These are phyloP conservation scores for Ensete glaucum DNA, from an alignment of 176 grass and related monocot genomes.

Conservation along the genomic window DNA sequence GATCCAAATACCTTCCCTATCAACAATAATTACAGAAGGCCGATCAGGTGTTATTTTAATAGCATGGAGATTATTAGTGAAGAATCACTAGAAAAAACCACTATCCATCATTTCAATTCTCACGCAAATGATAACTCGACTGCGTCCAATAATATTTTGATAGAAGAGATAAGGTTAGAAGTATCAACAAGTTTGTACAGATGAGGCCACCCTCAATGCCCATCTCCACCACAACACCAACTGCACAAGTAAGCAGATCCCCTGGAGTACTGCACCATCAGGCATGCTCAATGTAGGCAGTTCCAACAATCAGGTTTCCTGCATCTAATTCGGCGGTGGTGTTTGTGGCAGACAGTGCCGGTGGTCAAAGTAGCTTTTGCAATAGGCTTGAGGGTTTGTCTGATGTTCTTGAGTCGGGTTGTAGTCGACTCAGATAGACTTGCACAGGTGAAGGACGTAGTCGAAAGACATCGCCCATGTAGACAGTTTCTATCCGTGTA, in stretches of 20 bases:
- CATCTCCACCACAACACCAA: slow-evolving; percentile 10
- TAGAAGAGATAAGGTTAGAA: slow-evolving; percentile 1
- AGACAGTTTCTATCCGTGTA: neutral
- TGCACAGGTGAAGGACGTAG: slow-evolving; percentile 77
- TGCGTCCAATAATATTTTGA: neutral
- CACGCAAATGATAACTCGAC: neutral
- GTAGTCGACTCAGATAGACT: slow-evolving; percentile 52
- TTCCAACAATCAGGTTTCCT: slow-evolving; percentile 56
- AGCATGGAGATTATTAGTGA: neutral
- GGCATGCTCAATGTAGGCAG: slow-evolving; percentile 7
- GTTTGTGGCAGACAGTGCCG: neutral
- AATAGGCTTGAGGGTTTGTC: slow-evolving; percentile 36
- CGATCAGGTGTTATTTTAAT: neutral
- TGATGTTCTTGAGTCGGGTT: slow-evolving; percentile 67
- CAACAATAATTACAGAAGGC: neutral
- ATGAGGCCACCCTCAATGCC: neutral
- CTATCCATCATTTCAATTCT: neutral
- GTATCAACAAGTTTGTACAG: slow-evolving; percentile 6
- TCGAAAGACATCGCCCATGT: slow-evolving; percentile 11
- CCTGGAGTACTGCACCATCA: slow-evolving; percentile 4
- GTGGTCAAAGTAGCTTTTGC: slow-evolving; percentile 3
- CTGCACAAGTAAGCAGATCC: slow-evolving; percentile 5
- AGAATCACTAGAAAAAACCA: neutral
- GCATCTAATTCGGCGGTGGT: slow-evolving; percentile 36
- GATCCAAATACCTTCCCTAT: too few species aligned